A percentile compares a stretch with the other conserved stretches of the same genome.
Conservation (phyloP, 306 rosid species). For the Ammopiptanthus mongolicus region DNA sequence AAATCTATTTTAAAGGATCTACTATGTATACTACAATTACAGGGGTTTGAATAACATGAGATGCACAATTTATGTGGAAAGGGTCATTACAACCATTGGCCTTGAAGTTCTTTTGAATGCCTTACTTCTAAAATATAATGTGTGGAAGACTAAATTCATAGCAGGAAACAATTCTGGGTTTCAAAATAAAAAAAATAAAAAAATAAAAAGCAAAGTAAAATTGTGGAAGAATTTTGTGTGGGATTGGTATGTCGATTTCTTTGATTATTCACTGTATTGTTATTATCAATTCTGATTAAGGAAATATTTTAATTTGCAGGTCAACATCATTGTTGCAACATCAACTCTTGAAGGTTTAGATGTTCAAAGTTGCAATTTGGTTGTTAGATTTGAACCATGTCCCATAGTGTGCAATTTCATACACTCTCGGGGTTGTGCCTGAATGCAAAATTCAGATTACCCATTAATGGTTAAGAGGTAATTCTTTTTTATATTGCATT, state of each 20-base stretch:
- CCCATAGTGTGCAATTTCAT: slow-evolving; percentile 81
- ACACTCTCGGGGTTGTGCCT: slow-evolving; percentile 91
- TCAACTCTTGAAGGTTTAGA: slow-evolving; percentile 95
- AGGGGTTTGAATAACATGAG: slow-evolving; percentile 61
- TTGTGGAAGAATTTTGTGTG: slow-evolving; percentile 92
- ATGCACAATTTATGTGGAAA: slow-evolving; percentile 78
- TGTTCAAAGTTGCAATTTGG: slow-evolving; percentile 88
- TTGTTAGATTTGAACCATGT: slow-evolving; percentile 81
- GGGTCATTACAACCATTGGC: slow-evolving; percentile 66
- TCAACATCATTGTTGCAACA: slow-evolving; percentile 88
- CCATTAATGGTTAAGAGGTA: slow-evolving; percentile 75
- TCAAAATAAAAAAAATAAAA: slow-evolving; percentile 66
- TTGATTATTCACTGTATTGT: neutral
- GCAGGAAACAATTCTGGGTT: slow-evolving; percentile 53
- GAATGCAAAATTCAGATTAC: slow-evolving; percentile 72
- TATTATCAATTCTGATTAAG: slow-evolving; percentile 10
- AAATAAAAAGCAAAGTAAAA: slow-evolving; percentile 59
- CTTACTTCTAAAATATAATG: slow-evolving; percentile 53
- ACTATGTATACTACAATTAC: neutral
- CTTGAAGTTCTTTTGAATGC: slow-evolving; percentile 47
- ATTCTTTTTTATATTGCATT: neutral
- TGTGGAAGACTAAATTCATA: slow-evolving; percentile 70
- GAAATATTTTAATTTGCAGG: slow-evolving; percentile 40
- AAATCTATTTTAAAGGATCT: slow-evolving; percentile 9
- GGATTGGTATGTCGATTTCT: slow-evolving; percentile 51